Percentiles rank a stretch among this genome's conserved stretches.
Evolutionary conservation across 257 asterid species (phyloP).

Genomic region (Catharanthus roseus): DNA sequence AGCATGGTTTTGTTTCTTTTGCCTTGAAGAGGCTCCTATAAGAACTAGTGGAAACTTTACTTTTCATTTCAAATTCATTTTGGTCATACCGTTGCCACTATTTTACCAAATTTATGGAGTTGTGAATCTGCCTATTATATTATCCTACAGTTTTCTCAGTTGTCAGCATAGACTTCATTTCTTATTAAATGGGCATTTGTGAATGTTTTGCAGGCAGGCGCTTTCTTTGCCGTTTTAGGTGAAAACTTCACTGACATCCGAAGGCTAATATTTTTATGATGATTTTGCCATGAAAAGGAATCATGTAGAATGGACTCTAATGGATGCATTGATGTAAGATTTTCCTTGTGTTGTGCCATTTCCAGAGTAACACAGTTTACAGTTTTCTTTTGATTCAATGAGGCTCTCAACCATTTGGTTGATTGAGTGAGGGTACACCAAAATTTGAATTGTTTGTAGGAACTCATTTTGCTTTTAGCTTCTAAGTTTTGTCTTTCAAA

Average conservation of each 20-base stretch:
- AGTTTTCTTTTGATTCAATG: neutral
- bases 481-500: neutral
- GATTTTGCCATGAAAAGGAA: neutral
- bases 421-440: slow-evolving; percentile 1
- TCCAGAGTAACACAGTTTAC: neutral
- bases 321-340: neutral
- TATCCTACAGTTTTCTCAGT: neutral
- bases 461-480: neutral
- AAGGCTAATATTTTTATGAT: slow-evolving; percentile 73
- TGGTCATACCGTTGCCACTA: neutral
- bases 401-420: neutral
- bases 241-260: slow-evolving; percentile 75
- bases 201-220: slow-evolving; percentile 62
- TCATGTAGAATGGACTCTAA: slow-evolving; percentile 5
- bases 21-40: neutral
- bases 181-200: neutral
- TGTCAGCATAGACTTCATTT: neutral
- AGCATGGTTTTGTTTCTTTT: neutral
- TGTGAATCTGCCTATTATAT: too few relatives aligned
- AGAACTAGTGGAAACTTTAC: neutral
- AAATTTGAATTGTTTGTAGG: neutral
- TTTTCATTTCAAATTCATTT: neutral
- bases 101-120: neutral
- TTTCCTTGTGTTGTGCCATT: slow-evolving; percentile 8
- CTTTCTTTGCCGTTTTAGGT: slow-evolving; percentile 49